These are phyloP conservation scores for Termitomyces sp. DNA, from an alignment of 768 basidiomycete genomes.

Conservation along the genomic window DNA sequence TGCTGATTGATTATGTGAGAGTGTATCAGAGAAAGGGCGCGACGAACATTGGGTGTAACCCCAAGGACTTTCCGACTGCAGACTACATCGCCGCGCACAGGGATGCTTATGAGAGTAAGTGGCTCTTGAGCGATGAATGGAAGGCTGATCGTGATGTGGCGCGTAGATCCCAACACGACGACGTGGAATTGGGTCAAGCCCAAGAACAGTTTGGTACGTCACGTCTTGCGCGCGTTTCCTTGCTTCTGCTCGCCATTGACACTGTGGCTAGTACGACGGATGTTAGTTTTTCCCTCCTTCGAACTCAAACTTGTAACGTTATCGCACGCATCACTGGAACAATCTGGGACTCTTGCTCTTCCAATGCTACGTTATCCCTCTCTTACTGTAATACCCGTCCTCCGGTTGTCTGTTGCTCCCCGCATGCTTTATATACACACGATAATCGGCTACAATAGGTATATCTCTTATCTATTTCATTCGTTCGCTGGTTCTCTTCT, in stretches of 20 bases:
- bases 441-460: no score
- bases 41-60: conserved; percentile 63
- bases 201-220: conserved; percentile 26
- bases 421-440: no score
- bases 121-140: not conserved
- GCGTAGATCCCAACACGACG: conserved; percentile 36
- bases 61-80: conserved; percentile 56
- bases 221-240: not conserved
- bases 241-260: not conserved
- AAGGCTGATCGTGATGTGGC: not conserved
- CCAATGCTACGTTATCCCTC: not conserved
- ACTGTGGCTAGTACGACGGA: not conserved
- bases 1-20: conserved; percentile 74
- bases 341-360: not conserved
- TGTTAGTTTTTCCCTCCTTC: not conserved
- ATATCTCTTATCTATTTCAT: no score
- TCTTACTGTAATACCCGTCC: not conserved
- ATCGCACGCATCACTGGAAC: not conserved
- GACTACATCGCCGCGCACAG: conserved; percentile 53
- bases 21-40: conserved; percentile 65
- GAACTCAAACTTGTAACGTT: not conserved
- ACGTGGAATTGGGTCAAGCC: conserved; percentile 36
- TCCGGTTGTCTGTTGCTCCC: no score
- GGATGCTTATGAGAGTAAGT: conserved; percentile 30
- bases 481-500: no score